A percentile compares a stretch with the other conserved stretches of the same genome.
Conservation (phyloP, 2,329 filamentous ascomycete genomes). For the Metarhizium album region DNA sequence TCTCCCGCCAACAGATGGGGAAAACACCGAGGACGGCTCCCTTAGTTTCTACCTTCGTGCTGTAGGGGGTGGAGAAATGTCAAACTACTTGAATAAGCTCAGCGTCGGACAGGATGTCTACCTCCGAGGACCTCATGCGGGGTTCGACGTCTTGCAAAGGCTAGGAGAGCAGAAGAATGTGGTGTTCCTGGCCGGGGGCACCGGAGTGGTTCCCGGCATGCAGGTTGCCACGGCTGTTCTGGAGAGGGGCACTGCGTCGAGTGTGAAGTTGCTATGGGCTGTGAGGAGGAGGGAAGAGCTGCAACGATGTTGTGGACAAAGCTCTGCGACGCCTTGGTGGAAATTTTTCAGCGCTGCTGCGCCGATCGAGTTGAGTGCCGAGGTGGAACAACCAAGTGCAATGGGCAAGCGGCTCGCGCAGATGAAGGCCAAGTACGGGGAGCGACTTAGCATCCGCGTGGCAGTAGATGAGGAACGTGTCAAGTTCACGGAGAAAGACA, state of each 20-base stretch:
- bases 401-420: slow-evolving; percentile 53
- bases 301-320: slow-evolving; percentile 13
- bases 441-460: slow-evolving; percentile 55
- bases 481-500: slow-evolving; percentile 45
- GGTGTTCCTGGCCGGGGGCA: slow-evolving; percentile 84
- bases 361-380: slow-evolving; percentile 11
- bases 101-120: slow-evolving; percentile 54
- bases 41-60: slow-evolving; percentile 70
- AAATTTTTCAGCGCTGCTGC: slow-evolving; percentile 12
- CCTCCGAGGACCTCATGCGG: slow-evolving; percentile 66
- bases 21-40: slow-evolving; percentile 24
- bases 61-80: slow-evolving; percentile 74
- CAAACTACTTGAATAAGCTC: slow-evolving; percentile 63
- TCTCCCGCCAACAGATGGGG: slow-evolving; percentile 44
- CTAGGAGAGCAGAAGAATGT: slow-evolving; percentile 32
- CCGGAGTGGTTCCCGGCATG: slow-evolving; percentile 81
- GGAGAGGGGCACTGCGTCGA: slow-evolving; percentile 19
- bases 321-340: slow-evolving; percentile 13
- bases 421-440: slow-evolving; percentile 47
- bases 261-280: slow-evolving; percentile 73
- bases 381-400: slow-evolving; percentile 24
- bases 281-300: slow-evolving; percentile 49
- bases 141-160: slow-evolving; percentile 40
- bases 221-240: slow-evolving; percentile 62
- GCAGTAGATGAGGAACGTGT: slow-evolving; percentile 72